These are phyloP conservation scores for Rhizophagus prolifer DNA, from an alignment of 192 early-diverging fungal genomes.

Conservation along the genomic window DNA sequence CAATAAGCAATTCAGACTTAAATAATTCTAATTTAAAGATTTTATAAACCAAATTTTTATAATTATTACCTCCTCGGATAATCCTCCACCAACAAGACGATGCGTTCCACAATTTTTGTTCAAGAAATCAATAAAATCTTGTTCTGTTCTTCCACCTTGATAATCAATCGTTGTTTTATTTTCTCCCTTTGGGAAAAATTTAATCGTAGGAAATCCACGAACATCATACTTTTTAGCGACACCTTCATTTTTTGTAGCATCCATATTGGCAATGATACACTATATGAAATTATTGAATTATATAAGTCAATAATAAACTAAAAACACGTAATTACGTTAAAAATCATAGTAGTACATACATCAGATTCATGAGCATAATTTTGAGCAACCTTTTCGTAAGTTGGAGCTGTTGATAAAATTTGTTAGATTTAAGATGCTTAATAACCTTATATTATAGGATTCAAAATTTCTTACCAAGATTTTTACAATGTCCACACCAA, in stretches of 20 bases:
- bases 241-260: slow-evolving; percentile 69
- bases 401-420: slow-evolving; percentile 61
- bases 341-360: slow-evolving; percentile 39
- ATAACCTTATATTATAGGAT: neutral
- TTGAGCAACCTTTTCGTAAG: slow-evolving; percentile 85
- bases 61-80: slow-evolving; percentile 50
- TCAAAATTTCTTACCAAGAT: slow-evolving; percentile 41
- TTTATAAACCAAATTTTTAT: slow-evolving; percentile 24
- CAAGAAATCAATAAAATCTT: slow-evolving; percentile 76
- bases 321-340: neutral
- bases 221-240: slow-evolving; percentile 69
- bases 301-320: neutral
- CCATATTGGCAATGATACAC: slow-evolving; percentile 85
- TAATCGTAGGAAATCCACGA: slow-evolving; percentile 86
- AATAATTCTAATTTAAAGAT: slow-evolving; percentile 40
- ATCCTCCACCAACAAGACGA: slow-evolving; percentile 70
- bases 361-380: slow-evolving; percentile 77
- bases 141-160: slow-evolving; percentile 67
- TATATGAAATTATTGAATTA: slow-evolving; percentile 12
- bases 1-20: neutral
- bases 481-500: slow-evolving; percentile 87
- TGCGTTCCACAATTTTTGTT: slow-evolving; percentile 83
- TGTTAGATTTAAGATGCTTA: slow-evolving; percentile 8
- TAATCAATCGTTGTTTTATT: slow-evolving; percentile 64
- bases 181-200: slow-evolving; percentile 74